These are phyloP conservation scores for Neocatenulostroma microsporum DNA, from an alignment of 2,329 filamentous ascomycete genomes.

Conservation along the genomic window DNA sequence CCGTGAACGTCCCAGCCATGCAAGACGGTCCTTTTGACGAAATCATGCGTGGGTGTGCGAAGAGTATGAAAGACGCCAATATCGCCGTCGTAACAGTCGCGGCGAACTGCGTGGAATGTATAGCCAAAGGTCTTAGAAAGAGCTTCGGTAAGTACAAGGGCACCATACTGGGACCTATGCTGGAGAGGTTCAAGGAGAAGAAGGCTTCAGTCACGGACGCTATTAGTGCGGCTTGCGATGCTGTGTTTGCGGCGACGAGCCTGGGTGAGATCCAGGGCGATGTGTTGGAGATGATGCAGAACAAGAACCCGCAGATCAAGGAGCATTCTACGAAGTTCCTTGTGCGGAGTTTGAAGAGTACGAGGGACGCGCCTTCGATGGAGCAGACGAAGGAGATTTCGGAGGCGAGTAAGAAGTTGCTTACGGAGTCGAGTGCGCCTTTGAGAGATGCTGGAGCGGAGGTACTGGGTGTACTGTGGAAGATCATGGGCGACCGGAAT, in stretches of 20 bases:
- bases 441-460: slow-evolving; percentile 86
- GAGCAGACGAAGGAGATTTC: slow-evolving; percentile 76
- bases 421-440: slow-evolving; percentile 80
- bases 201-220: slow-evolving; percentile 84
- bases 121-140: slow-evolving; percentile 77
- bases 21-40: slow-evolving; percentile 87
- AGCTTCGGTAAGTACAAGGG: slow-evolving; percentile 73
- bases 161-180: slow-evolving; percentile 75
- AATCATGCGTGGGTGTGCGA: slow-evolving; percentile 73
- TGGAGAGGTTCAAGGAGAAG: slow-evolving; percentile 97
- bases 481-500: slow-evolving; percentile 91
- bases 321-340: slow-evolving; percentile 90
- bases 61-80: slow-evolving; percentile 98
- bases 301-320: slow-evolving; percentile 98
- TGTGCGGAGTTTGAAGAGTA: slow-evolving; percentile 77
- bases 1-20: slow-evolving; percentile 78
- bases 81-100: slow-evolving; percentile 89
- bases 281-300: slow-evolving; percentile 70
- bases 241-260: slow-evolving; percentile 57
- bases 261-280: slow-evolving; percentile 88
- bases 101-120: slow-evolving; percentile 80
- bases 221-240: slow-evolving; percentile 74
- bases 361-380: slow-evolving; percentile 74
- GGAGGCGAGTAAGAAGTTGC: slow-evolving; percentile 80
- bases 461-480: slow-evolving; percentile 90